Evolutionary conservation across 164 flowering plant genomes (phyloP).

Genomic region (Sedum album): DNA sequence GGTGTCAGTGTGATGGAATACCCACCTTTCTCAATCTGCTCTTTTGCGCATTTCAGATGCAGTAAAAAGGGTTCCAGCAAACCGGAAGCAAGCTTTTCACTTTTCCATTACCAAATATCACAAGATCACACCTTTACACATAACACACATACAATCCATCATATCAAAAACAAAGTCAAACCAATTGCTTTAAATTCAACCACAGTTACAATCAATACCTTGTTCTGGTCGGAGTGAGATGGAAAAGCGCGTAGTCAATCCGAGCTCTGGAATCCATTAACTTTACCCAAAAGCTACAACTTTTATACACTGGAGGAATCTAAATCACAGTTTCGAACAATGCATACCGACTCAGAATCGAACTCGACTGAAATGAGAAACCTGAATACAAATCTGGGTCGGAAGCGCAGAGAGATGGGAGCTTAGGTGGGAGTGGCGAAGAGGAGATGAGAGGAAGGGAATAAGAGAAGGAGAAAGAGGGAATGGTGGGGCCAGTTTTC

Average conservation of each 20-base stretch:
- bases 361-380: neutral
- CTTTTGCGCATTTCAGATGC: constrained; percentile 56
- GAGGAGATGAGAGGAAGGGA: neutral
- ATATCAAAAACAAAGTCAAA: neutral
- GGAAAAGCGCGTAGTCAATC: constrained; percentile 59
- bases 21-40: constrained; percentile 80
- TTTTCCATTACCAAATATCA: constrained; percentile 41
- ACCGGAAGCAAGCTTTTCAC: constrained; percentile 76
- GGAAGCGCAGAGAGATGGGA: neutral
- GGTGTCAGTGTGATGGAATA: constrained; percentile 65
- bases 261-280: constrained; percentile 27
- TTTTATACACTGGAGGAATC: neutral
- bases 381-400: neutral
- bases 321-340: neutral
- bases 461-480: constrained; percentile 1
- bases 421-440: neutral
- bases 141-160: neutral
- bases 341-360: neutral
- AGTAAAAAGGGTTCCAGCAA: constrained; percentile 57
- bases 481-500: neutral
- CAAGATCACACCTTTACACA: constrained; percentile 65
- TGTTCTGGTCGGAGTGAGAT: constrained; percentile 89
- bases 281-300: neutral
- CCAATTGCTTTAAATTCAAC: neutral
- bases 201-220: constrained; percentile 33